Percentiles rank a stretch among this genome's conserved stretches.
These are phyloP conservation scores for Podila clonocystis DNA, from an alignment of 192 early-diverging fungal genomes.

Conservation along the genomic window DNA sequence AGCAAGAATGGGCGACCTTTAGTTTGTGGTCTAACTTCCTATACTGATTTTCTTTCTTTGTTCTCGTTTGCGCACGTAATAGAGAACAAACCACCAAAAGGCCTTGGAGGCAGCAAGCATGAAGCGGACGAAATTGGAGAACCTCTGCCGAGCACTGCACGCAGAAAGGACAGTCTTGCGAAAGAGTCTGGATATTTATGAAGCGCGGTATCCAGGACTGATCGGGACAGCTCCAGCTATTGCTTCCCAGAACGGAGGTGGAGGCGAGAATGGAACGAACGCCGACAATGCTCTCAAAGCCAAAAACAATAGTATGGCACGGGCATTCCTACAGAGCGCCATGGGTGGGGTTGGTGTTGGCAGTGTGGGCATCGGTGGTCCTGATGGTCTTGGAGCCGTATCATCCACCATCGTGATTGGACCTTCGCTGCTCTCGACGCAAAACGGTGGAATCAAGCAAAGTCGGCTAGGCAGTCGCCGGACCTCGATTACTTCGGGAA, in stretches of 20 bases:
- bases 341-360: not conserved
- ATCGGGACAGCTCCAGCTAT: not conserved
- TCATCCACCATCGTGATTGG: not conserved
- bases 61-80: not conserved
- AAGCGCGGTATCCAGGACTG: constrained; percentile 18
- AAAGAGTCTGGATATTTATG: constrained; percentile 12
- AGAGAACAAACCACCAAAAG: constrained; percentile 60
- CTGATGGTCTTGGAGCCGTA: not conserved
- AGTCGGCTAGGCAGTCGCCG: constrained; percentile 1
- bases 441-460: constrained; percentile 15
- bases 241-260: not conserved
- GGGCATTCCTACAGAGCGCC: not conserved
- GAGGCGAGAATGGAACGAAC: constrained; percentile 2
- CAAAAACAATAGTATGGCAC: not conserved
- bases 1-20: not conserved
- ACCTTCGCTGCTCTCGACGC: not conserved
- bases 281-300: not conserved
- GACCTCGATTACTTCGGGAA: constrained; percentile 6
- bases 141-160: constrained; percentile 66
- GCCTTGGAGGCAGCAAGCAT: constrained; percentile 57
- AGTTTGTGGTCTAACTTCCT: not conserved
- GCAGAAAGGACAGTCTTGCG: constrained; percentile 44
- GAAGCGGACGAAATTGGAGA: constrained; percentile 62
- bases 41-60: not conserved
- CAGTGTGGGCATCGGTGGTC: not conserved